Conservation (phyloP, 225 moss, liverwort and hornwort species). For the Marchantia polymorpha region DNA sequence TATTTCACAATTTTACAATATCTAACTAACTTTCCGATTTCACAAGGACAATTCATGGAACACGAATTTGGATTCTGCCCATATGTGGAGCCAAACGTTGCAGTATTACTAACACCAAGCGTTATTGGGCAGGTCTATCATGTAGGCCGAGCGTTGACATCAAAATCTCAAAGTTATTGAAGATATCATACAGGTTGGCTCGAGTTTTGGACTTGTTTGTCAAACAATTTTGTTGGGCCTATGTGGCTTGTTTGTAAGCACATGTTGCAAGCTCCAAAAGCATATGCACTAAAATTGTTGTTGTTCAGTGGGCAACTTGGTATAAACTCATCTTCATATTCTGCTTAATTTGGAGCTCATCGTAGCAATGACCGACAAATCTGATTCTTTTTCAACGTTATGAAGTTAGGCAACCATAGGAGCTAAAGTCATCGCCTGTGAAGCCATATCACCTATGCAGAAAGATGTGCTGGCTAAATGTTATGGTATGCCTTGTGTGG, state of each 20-base stretch:
- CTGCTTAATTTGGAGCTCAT: not conserved
- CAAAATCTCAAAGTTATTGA: constrained; percentile 88
- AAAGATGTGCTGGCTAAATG: constrained; percentile 99
- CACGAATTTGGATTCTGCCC: not conserved
- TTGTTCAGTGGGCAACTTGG: too few species aligned
- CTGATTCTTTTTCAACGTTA: not conserved
- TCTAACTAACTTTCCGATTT: too few species aligned
- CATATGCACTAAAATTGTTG: too few species aligned
- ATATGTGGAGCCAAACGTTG: not conserved
- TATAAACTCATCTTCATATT: too few species aligned
- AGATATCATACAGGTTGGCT: constrained; percentile 81
- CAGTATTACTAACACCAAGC: not conserved
- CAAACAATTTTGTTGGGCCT: too few species aligned
- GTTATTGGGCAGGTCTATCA: constrained; percentile 47
- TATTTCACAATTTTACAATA: too few species aligned
- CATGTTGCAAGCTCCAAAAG: too few species aligned
- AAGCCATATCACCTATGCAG: constrained; percentile 90
- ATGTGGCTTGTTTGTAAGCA: too few species aligned
- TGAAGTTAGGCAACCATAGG: constrained; percentile 66
- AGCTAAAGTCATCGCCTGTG: constrained; percentile 84
- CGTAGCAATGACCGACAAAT: not conserved
- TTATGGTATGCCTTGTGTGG: constrained; percentile 46
- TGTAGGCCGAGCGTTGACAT: constrained; percentile 89
- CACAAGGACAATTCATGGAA: not conserved
- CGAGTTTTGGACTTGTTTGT: not conserved